Evolutionary conservation across 768 basidiomycete species (phyloP).

Genomic region (Trametes maxima): DNA sequence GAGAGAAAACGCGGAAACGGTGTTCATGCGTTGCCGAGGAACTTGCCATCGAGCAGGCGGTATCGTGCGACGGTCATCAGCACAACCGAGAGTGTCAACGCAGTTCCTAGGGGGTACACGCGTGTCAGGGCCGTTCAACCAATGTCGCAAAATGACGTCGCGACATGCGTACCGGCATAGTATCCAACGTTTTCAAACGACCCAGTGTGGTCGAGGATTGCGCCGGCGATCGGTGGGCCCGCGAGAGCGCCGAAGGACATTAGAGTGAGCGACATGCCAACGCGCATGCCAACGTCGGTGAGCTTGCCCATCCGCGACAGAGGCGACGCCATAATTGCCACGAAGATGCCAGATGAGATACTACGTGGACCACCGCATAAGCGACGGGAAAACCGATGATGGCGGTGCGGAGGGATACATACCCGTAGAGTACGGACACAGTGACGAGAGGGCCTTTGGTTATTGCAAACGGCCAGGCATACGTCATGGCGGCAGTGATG

Average conservation of each 20-base stretch:
- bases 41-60: background rate
- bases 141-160: background rate
- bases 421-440: conserved; percentile 68
- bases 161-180: conserved; percentile 46
- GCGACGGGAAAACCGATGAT: background rate
- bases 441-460: conserved; percentile 49
- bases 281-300: conserved; percentile 61
- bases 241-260: conserved; percentile 62
- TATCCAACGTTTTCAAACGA: conserved; percentile 57
- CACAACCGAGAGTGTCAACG: background rate
- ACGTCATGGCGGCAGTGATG: conserved; percentile 58
- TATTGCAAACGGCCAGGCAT: conserved; percentile 67
- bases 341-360: conserved; percentile 63
- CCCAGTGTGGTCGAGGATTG: conserved; percentile 55
- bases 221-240: conserved; percentile 76
- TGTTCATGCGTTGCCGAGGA: background rate
- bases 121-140: background rate
- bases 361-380: conserved; percentile 33
- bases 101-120: background rate
- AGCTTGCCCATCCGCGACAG: conserved; percentile 61
- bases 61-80: background rate
- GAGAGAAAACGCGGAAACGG: background rate
- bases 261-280: conserved; percentile 65
- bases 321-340: conserved; percentile 56
- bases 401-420: conserved; percentile 11